phyloP scores from a whole-genome alignment of 2,329 filamentous ascomycete genomes.

The Ascochyta fabae region DNA sequence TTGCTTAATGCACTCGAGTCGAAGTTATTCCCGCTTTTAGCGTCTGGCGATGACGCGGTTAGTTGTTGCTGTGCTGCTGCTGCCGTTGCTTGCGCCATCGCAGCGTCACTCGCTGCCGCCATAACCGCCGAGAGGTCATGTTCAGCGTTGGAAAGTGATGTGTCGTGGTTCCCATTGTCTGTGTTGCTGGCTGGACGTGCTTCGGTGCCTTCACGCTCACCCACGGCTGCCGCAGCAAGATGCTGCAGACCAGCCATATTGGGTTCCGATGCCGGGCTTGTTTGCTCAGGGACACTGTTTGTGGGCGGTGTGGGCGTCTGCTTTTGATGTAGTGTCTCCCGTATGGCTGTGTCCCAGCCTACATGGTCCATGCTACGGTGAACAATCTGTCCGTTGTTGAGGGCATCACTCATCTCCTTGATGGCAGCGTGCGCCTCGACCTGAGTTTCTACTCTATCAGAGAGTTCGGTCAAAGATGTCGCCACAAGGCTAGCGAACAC shows the following conservation, averaged over 20 bases:
- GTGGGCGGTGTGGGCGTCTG: conserved; percentile 29
- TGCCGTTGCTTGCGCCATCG: conserved; percentile 45
- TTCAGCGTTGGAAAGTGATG: conserved; percentile 31
- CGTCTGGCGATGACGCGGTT: conserved; percentile 25
- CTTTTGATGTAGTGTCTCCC: conserved; percentile 42
- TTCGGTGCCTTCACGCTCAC: conserved; percentile 43
- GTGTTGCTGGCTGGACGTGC: conserved; percentile 36
- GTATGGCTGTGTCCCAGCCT: conserved; percentile 47
- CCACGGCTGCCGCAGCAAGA: conserved; percentile 48
- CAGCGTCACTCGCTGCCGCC: conserved; percentile 46
- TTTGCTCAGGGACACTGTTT: conserved; percentile 31
- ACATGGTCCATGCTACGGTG: conserved; percentile 37
- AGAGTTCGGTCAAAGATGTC: conserved; percentile 43
- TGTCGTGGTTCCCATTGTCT: conserved; percentile 27
- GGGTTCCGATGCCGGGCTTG: conserved; percentile 35
- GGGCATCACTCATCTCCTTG: conserved; percentile 45
- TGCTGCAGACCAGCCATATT: conserved; percentile 50
- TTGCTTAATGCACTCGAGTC: conserved; percentile 20
- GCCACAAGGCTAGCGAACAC: conserved; percentile 47
- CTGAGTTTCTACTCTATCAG: conserved; percentile 45
- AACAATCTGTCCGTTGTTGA: conserved; percentile 42
- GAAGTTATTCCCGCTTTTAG: conserved; percentile 23
- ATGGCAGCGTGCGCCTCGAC: conserved; percentile 45
- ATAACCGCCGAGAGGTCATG: conserved; percentile 47
- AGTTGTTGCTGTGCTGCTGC: conserved; percentile 43